phyloP scores from a whole-genome alignment of 2,329 filamentous ascomycete species.

The Pseudogymnoascus pannorum region DNA sequence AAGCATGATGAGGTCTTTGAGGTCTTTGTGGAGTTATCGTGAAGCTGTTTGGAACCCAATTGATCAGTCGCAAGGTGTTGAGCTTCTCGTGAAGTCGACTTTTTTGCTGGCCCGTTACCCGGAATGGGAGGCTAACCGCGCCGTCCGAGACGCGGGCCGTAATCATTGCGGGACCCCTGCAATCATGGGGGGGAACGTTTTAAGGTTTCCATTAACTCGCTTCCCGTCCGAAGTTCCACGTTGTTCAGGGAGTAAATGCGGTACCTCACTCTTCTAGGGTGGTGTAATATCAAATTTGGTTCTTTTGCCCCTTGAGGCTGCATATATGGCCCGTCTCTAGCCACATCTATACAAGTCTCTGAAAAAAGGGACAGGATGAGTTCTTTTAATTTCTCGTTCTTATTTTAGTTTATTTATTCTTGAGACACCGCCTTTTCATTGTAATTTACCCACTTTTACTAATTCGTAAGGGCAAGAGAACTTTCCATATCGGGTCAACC shows the following conservation, averaged over 20 bases:
- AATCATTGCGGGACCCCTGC: neutral
- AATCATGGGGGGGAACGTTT: neutral
- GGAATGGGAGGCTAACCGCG: constrained; percentile 1
- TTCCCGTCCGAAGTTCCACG: constrained; percentile 1
- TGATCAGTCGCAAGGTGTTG: neutral
- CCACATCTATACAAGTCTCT: neutral
- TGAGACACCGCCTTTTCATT: constrained; percentile 1
- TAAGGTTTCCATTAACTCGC: constrained; percentile 6
- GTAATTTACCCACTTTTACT: constrained; percentile 6
- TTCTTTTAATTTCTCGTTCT: neutral
- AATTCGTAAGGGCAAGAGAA: constrained; percentile 3
- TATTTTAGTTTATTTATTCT: neutral
- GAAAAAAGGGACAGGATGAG: neutral
- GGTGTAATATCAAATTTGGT: constrained; percentile 4
- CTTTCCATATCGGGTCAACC: constrained; percentile 3
- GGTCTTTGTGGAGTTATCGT: neutral
- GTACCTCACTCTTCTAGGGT: neutral
- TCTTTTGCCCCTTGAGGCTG: neutral
- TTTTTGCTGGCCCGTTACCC: constrained; percentile 1
- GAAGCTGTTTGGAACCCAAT: neutral
- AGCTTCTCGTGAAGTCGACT: neutral
- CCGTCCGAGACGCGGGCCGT: constrained; percentile 5
- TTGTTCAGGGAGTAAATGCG: neutral
- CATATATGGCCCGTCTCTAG: neutral
- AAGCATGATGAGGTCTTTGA: neutral